Evolutionary conservation across 2,329 filamentous ascomycete genomes (phyloP).

Genomic region (Rutstroemia sp.): DNA sequence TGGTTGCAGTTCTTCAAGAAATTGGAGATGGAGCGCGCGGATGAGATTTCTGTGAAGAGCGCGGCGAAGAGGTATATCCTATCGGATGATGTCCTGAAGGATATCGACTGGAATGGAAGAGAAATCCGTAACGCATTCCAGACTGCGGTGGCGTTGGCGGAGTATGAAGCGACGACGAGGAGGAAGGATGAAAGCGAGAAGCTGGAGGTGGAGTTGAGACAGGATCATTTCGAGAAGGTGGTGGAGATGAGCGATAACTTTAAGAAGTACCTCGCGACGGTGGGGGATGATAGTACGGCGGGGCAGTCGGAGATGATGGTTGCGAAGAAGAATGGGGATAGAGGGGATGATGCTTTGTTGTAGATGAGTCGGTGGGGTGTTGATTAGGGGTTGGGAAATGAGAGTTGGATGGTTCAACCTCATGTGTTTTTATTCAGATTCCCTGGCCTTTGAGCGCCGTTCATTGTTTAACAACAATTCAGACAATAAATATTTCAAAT

Average conservation of each 20-base stretch:
- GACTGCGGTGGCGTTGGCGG: constrained; percentile 20
- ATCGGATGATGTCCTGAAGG: constrained; percentile 13
- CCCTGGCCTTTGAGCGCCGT: too few species aligned
- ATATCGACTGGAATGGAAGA: constrained; percentile 23
- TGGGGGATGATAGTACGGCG: constrained; percentile 3
- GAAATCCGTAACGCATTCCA: constrained; percentile 26
- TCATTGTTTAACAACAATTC: too few species aligned
- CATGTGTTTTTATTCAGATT: too few species aligned
- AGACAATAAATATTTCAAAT: too few species aligned
- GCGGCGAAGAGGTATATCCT: constrained; percentile 17
- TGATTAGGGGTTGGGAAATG: neutral
- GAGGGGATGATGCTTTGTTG: constrained; percentile 17
- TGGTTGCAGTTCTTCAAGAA: constrained; percentile 25
- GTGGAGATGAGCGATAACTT: constrained; percentile 19
- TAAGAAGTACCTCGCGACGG: constrained; percentile 17
- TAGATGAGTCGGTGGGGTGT: neutral
- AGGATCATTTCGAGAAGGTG: constrained; percentile 20
- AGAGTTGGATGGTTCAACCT: too few species aligned
- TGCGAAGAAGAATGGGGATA: constrained; percentile 13
- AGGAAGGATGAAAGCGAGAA: neutral
- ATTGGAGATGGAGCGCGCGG: constrained; percentile 13
- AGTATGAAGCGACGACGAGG: constrained; percentile 14
- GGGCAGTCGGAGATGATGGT: neutral
- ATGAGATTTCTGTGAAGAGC: constrained; percentile 12
- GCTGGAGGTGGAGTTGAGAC: constrained; percentile 10